phyloP scores from a whole-genome alignment of 2,329 filamentous ascomycete species.

The Thielaviopsis ethacetica region DNA sequence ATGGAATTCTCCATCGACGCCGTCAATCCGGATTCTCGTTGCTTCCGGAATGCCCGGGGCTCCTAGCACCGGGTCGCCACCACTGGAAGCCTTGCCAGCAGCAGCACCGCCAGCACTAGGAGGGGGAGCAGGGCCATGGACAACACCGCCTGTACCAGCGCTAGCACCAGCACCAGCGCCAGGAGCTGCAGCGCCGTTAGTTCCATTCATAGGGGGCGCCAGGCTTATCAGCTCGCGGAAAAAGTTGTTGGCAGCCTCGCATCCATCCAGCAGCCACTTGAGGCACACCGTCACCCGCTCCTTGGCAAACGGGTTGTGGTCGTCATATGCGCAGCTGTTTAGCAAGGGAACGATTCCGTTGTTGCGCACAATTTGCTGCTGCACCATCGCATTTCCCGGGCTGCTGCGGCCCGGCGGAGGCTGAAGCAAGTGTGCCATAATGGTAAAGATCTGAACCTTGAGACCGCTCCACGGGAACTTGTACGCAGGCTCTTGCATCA shows the following conservation, averaged over 20 bases:
- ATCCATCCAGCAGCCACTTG: constrained; percentile 68
- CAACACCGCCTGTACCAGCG: background rate
- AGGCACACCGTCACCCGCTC: constrained; percentile 79
- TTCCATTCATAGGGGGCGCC: constrained; percentile 18
- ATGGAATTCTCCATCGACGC: constrained; percentile 38
- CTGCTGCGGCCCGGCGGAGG: constrained; percentile 49
- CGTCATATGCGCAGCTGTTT: constrained; percentile 80
- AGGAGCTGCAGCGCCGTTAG: background rate
- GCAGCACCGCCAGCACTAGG: constrained; percentile 17
- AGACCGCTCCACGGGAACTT: constrained; percentile 56
- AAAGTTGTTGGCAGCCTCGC: constrained; percentile 54
- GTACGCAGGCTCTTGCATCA: constrained; percentile 45
- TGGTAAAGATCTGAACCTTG: constrained; percentile 83
- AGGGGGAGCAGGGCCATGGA: constrained; percentile 10
- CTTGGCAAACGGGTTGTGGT: constrained; percentile 85
- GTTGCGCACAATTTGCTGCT: constrained; percentile 71
- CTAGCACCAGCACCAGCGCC: background rate
- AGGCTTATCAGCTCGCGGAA: constrained; percentile 45
- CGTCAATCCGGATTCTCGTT: constrained; percentile 31
- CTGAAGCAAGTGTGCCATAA: constrained; percentile 77
- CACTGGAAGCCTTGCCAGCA: constrained; percentile 20
- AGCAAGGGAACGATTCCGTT: constrained; percentile 77
- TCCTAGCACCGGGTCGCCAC: constrained; percentile 20
- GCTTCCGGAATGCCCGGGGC: constrained; percentile 3
- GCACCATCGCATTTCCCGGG: constrained; percentile 56